Evolutionary conservation across 495 filamentous ascomycete genomes (phyloP).

Genomic region (Trypethelium eluteriae): DNA sequence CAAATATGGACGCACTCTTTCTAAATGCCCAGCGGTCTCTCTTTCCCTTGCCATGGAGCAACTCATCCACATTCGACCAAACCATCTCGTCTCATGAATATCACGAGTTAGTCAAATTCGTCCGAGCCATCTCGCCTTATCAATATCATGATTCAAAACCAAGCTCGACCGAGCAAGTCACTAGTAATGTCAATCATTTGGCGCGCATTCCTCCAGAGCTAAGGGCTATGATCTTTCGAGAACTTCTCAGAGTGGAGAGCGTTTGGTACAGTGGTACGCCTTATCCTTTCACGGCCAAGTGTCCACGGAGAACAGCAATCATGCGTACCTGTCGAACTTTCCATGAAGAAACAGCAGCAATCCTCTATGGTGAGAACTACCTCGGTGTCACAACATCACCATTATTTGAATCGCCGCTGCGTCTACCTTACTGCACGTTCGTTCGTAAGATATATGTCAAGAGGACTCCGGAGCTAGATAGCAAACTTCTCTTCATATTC

Average conservation of each 20-base stretch:
- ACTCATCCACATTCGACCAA: too few relatives aligned
- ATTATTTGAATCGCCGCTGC: background rate
- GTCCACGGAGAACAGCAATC: background rate
- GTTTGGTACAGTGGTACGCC: too few relatives aligned
- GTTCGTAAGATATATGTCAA: background rate
- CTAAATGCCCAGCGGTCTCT: too few relatives aligned
- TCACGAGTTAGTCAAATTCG: too few relatives aligned
- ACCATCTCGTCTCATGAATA: too few relatives aligned
- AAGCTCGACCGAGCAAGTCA: background rate
- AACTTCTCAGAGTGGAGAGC: background rate
- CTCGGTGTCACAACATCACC: too few relatives aligned
- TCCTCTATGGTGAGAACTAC: conserved; percentile 17
- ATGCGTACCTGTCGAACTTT: conserved; percentile 19
- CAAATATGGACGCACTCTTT: too few relatives aligned
- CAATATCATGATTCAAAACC: background rate
- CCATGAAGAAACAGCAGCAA: conserved; percentile 18
- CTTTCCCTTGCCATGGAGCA: too few relatives aligned
- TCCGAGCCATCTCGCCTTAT: too few relatives aligned
- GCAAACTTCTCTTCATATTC: too few relatives aligned
- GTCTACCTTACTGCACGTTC: background rate
- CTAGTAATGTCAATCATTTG: background rate
- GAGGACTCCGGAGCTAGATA: too few relatives aligned
- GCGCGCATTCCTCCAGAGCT: background rate
- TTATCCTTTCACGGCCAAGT: too few relatives aligned
- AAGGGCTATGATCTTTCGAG: background rate